These are phyloP conservation scores for Calamus simplicifolius DNA, from an alignment of 176 grass and related monocot species.

Conservation along the genomic window DNA sequence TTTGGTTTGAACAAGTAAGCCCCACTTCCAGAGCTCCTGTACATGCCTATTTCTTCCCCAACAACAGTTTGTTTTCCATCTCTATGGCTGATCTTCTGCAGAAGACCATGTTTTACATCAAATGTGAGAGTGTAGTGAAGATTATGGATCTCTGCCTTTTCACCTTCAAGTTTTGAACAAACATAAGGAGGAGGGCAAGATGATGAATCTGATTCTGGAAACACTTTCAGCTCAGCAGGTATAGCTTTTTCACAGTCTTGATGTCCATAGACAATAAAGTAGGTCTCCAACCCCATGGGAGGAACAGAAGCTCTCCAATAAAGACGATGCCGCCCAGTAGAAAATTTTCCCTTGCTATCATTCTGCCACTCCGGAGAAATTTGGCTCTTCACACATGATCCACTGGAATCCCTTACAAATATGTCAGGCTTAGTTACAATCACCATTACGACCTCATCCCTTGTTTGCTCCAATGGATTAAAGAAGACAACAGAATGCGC, in stretches of 20 bases:
- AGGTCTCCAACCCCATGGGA: slow-evolving; percentile 86
- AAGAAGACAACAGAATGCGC: slow-evolving; percentile 52
- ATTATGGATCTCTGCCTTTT: slow-evolving; percentile 55
- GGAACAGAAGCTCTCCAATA: slow-evolving; percentile 93
- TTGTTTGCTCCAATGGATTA: slow-evolving; percentile 87
- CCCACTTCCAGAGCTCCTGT: slow-evolving; percentile 75
- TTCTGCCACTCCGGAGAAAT: slow-evolving; percentile 83
- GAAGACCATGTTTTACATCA: slow-evolving; percentile 64
- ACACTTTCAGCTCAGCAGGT: slow-evolving; percentile 49
- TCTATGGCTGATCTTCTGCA: slow-evolving; percentile 49
- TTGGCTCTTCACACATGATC: slow-evolving; percentile 89
- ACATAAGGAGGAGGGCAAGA: slow-evolving; percentile 74
- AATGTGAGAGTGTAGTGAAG: slow-evolving; percentile 68
- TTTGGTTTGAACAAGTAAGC: slow-evolving; percentile 96
- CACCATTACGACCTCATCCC: slow-evolving; percentile 91
- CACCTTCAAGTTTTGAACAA: slow-evolving; percentile 75
- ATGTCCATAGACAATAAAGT: slow-evolving; percentile 49
- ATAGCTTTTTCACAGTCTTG: slow-evolving; percentile 62
- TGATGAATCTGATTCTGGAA: slow-evolving; percentile 41
- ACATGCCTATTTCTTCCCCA: slow-evolving; percentile 90
- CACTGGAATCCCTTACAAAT: slow-evolving; percentile 63
- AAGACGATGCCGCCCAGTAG: slow-evolving; percentile 59
- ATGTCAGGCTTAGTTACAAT: slow-evolving; percentile 62
- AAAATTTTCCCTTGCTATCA: slow-evolving; percentile 36
- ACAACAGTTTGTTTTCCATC: slow-evolving; percentile 51